These are phyloP conservation scores for Tolypocladium tropicale DNA, from an alignment of 2,329 filamentous ascomycete genomes.

Conservation along the genomic window DNA sequence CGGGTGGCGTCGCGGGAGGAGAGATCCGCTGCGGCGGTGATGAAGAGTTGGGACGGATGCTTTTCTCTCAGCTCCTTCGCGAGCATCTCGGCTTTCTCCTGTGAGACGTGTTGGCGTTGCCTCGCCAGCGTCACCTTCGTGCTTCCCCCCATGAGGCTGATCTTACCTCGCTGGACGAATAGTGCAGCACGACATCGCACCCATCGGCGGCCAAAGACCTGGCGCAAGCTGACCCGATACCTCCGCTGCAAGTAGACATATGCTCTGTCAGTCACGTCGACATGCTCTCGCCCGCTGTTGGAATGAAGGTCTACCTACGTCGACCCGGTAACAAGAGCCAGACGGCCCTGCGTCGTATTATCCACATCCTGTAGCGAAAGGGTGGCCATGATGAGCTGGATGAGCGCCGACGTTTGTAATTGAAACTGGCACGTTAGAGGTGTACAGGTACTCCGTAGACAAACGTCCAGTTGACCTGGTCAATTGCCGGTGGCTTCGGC, in stretches of 20 bases:
- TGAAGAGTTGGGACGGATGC: constrained; percentile 17
- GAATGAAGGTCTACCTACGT: constrained; percentile 11
- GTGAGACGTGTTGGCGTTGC: neutral
- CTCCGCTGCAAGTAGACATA: constrained; percentile 14
- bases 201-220: constrained; percentile 21
- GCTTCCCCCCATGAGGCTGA: neutral
- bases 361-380: constrained; percentile 11
- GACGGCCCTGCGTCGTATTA: constrained; percentile 14
- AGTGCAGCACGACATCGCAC: constrained; percentile 24
- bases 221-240: constrained; percentile 22
- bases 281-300: neutral
- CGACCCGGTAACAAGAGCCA: constrained; percentile 22
- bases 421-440: neutral
- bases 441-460: too few relatives aligned
- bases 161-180: constrained; percentile 19
- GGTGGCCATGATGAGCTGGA: constrained; percentile 7
- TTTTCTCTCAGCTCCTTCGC: constrained; percentile 12
- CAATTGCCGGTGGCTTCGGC: neutral
- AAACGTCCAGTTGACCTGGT: too few relatives aligned
- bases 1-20: constrained; percentile 14
- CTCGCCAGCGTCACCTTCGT: neutral
- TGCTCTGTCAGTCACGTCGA: neutral
- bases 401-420: too few relatives aligned
- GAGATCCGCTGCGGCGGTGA: constrained; percentile 16
- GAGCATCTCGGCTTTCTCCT: constrained; percentile 20